These are phyloP conservation scores for Brassica hybrid DNA, from an alignment of 441 rosid species.

Conservation along the genomic window DNA sequence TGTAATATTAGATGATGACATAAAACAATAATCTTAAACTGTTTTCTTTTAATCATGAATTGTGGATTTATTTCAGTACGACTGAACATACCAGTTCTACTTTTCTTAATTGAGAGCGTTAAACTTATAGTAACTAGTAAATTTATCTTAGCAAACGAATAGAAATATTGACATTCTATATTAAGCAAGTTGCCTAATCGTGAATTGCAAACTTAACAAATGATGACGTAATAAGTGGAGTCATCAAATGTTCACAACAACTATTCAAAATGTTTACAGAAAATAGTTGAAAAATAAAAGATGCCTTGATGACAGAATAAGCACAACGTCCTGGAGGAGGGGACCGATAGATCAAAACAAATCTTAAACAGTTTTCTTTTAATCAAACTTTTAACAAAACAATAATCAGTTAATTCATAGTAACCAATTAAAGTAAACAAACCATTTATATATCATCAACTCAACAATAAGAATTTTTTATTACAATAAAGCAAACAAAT, in stretches of 20 bases:
- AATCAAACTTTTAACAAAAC: conserved; percentile 23
- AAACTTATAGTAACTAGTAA: no score
- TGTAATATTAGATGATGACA: no score
- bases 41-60: no score
- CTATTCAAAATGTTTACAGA: not conserved
- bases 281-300: conserved; percentile 10
- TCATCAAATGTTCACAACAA: conserved; percentile 18
- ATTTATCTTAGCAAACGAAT: not conserved
- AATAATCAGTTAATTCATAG: not conserved
- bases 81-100: not conserved
- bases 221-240: conserved; percentile 29
- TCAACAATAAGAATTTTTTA: not conserved
- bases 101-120: no score
- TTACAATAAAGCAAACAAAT: not conserved
- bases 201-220: conserved; percentile 25
- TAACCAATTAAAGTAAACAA: not conserved
- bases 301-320: conserved; percentile 37
- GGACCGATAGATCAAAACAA: conserved; percentile 41
- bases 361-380: conserved; percentile 33
- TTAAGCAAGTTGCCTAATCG: conserved; percentile 41
- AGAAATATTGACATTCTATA: conserved; percentile 27
- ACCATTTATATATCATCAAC: not conserved
- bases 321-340: conserved; percentile 35
- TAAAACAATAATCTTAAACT: no score
- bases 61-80: not conserved